Conservation (phyloP, 176 grass and related monocot species). For the Puya raimondii region DNA sequence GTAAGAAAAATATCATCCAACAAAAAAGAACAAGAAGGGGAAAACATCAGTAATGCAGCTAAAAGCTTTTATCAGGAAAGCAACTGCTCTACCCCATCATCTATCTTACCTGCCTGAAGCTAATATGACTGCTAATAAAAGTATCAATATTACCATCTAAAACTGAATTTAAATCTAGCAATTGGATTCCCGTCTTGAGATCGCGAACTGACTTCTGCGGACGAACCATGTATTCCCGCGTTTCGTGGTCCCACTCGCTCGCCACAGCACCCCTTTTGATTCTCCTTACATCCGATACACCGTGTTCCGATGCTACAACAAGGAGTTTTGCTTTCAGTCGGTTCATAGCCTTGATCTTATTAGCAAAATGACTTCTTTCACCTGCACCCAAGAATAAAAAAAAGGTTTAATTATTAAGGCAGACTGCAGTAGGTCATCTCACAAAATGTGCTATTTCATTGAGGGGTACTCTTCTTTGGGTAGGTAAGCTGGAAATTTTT, state of each 20-base stretch:
- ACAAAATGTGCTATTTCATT: background rate
- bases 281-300: conserved; percentile 22
- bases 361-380: conserved; percentile 84
- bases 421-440: background rate
- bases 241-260: conserved; percentile 30
- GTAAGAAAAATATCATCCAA: no score
- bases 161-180: conserved; percentile 51
- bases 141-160: conserved; percentile 65
- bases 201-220: conserved; percentile 65
- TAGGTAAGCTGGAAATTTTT: background rate
- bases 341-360: conserved; percentile 69
- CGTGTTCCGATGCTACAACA: conserved; percentile 38
- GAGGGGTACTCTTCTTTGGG: no score
- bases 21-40: background rate
- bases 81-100: background rate
- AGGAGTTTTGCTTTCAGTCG: conserved; percentile 84
- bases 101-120: conserved; percentile 31
- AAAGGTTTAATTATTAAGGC: background rate
- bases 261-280: conserved; percentile 29
- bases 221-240: conserved; percentile 57
- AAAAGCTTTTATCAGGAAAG: background rate
- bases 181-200: conserved; percentile 61
- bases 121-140: conserved; percentile 59
- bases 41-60: background rate
- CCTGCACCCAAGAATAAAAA: conserved; percentile 31